phyloP scores from a whole-genome alignment of 2,329 filamentous ascomycete genomes.

The Trichoderma breve region DNA sequence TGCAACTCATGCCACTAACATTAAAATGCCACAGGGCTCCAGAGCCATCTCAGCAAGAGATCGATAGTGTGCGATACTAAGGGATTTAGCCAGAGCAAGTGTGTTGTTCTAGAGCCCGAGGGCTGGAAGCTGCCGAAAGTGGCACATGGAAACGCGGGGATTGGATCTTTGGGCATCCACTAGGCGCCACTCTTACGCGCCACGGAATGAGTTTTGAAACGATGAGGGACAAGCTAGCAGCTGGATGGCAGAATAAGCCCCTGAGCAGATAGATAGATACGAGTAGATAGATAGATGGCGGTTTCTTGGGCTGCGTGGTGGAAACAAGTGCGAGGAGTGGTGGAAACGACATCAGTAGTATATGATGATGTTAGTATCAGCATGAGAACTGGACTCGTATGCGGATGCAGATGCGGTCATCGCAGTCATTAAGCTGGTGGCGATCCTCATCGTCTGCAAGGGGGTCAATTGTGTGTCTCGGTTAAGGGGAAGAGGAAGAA shows the following conservation, averaged over 20 bases:
- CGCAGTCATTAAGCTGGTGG: not conserved
- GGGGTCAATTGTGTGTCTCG: not conserved
- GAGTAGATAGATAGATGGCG: not conserved
- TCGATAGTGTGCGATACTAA: constrained; percentile 1
- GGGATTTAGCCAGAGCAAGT: not conserved
- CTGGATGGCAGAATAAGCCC: not conserved
- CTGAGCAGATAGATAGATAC: not conserved
- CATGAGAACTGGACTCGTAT: not conserved
- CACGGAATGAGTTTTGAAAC: not conserved
- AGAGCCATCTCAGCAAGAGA: not conserved
- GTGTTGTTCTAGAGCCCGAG: not conserved
- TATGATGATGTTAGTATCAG: not conserved
- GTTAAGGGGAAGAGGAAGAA: not conserved
- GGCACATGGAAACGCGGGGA: constrained; percentile 16
- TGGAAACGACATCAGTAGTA: not conserved
- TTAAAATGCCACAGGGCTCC: not conserved
- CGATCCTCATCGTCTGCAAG: constrained; percentile 8
- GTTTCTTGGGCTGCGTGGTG: not conserved
- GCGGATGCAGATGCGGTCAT: not conserved
- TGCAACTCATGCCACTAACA: not conserved
- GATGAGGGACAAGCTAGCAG: not conserved
- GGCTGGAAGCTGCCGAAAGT: constrained; percentile 5
- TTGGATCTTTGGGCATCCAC: not conserved
- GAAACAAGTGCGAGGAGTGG: not conserved
- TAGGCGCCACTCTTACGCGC: not conserved